Conservation (phyloP, 2,329 filamentous ascomycete genomes). For the Sphaerostilbella broomeana region DNA sequence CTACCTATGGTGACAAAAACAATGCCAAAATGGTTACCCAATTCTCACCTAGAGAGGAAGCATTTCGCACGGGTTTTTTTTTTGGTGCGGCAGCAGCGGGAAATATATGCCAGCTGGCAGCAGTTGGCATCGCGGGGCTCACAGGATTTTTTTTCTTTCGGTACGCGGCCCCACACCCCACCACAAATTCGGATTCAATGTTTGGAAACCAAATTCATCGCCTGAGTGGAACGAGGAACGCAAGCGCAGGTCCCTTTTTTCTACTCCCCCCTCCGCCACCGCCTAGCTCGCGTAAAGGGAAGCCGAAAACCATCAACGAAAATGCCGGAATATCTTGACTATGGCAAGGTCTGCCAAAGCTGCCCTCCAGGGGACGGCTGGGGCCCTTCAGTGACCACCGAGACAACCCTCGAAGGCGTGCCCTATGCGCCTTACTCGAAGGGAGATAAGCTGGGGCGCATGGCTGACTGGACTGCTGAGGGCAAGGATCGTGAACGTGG, state of each 20-base stretch:
- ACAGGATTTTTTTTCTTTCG: slow-evolving; percentile 22
- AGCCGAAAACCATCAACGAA: slow-evolving; percentile 16
- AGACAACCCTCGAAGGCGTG: slow-evolving; percentile 88
- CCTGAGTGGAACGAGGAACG: slow-evolving; percentile 6
- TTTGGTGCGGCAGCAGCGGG: no score
- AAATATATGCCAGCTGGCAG: slow-evolving; percentile 1
- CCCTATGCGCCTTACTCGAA: slow-evolving; percentile 98
- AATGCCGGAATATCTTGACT: slow-evolving; percentile 51
- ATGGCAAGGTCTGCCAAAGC: slow-evolving; percentile 59
- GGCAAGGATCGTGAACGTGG: slow-evolving; percentile 77
- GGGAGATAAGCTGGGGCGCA: slow-evolving; percentile 95
- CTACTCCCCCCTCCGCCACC: slow-evolving; percentile 1
- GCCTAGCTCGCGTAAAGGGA: neutral
- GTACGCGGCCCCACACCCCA: slow-evolving; percentile 32
- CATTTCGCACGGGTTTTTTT: no score
- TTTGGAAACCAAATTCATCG: slow-evolving; percentile 28
- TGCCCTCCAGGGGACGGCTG: slow-evolving; percentile 74
- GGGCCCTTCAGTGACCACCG: slow-evolving; percentile 75
- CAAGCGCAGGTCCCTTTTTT: slow-evolving; percentile 5
- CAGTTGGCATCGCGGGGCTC: slow-evolving; percentile 13
- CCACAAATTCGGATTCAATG: slow-evolving; percentile 34
- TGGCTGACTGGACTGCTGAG: slow-evolving; percentile 96
- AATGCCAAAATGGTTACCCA: no score
- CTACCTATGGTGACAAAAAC: no score
- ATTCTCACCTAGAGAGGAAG: no score